Base-by-base conservation (phyloP, 2,329 filamentous ascomycete genomes). In the Sporothrix inflata region DNA sequence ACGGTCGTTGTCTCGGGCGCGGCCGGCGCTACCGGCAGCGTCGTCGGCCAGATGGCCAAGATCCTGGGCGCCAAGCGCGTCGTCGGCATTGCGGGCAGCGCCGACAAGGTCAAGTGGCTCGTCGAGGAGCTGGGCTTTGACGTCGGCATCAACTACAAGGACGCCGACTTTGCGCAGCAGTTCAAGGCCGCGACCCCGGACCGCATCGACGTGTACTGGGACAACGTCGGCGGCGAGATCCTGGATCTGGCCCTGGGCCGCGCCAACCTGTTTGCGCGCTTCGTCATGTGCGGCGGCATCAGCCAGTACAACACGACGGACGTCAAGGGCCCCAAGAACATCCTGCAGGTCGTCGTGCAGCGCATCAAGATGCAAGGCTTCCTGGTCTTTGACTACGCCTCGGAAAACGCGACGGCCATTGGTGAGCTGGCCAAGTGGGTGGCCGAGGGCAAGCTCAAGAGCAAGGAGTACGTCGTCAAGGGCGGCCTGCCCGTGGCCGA, bases 211-310 rank as follows among this genome's bases (percentile, higher is more conserved):
- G 88, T 93, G 14, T 93, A 90, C 82, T 93, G 89, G 80, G 91
- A 93, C 81, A 93, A 93, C 81, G 89, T 92, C 34, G 91, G 90
- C 30, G 91, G 91, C 16, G 89, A 91, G 71, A 90, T 93, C 69
- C 84, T 93, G 47, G 89, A 93, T 78, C 79, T 88, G 74, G 90
- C 89, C 60, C 83, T 94, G 51, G 82, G 80, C 3, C 85, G 89
- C n/a, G 90, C 91, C 72, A 90, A 89, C 71, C 81, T 82, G 69
- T 83, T 86, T 78, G 82, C 91, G 16, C 85, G 91, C 45, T 91
- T 94, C 79, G 88, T 91, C 75, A 91, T 91, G 81, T 93, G 91
- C 80, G 91, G 91, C 66, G 85, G 80, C 75, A 93, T 94, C 81
- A 89, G 86, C 78, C 86, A 90, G 79, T 93, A 93, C 80, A 93